phyloP scores from a whole-genome alignment of 129 eudicot species.

The Ambrosia trifida region DNA sequence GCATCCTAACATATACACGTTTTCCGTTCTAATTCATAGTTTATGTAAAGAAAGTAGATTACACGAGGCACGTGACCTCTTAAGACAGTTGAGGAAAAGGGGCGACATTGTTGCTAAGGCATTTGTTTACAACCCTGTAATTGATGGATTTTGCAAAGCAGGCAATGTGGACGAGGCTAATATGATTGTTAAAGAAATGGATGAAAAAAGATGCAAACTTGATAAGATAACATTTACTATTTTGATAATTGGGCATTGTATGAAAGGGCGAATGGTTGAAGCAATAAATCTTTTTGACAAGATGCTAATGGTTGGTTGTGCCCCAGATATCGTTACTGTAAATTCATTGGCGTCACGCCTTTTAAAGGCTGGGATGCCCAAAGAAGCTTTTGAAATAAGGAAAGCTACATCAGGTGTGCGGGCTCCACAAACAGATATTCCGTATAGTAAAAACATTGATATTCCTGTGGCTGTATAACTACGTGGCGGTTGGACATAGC shows the following conservation, averaged over 20 bases:
- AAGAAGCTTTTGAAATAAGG: conserved; percentile 66
- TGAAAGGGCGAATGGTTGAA: conserved; percentile 91
- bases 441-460: conserved; percentile 32
- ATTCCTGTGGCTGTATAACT: conserved; percentile 59
- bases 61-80: conserved; percentile 66
- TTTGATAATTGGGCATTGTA: conserved; percentile 91
- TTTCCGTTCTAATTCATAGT: conserved; percentile 55
- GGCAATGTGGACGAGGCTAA: conserved; percentile 91
- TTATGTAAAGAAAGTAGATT: conserved; percentile 71
- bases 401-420: conserved; percentile 43
- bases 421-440: conserved; percentile 32
- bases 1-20: conserved; percentile 67
- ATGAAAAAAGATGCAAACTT: conserved; percentile 61
- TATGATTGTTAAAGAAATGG: conserved; percentile 70
- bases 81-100: conserved; percentile 54
- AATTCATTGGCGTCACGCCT: conserved; percentile 64
- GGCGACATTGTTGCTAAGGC: conserved; percentile 62
- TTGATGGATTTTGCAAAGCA: conserved; percentile 87
- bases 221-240: conserved; percentile 89
- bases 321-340: conserved; percentile 70
- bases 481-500: conserved; percentile 27
- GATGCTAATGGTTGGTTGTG: conserved; percentile 65
- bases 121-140: conserved; percentile 82
- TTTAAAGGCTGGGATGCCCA: conserved; percentile 86
- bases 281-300: conserved; percentile 67